Evolutionary conservation across 768 basidiomycete genomes (phyloP).

Genomic region (Boletus rufocinnamomeus): DNA sequence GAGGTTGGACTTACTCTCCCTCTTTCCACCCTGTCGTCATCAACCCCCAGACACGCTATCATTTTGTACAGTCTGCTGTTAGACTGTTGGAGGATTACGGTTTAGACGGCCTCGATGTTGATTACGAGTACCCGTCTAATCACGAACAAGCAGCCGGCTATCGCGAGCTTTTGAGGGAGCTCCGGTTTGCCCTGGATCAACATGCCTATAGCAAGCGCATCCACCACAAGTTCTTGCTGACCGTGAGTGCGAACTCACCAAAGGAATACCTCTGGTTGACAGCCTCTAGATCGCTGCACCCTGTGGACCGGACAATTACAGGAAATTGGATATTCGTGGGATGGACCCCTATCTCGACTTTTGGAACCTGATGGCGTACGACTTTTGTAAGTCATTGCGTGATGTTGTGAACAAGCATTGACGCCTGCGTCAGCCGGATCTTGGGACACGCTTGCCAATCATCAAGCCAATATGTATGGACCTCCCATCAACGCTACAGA

Average conservation of each 20-base stretch:
- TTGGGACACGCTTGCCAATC: constrained; percentile 68
- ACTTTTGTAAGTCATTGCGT: constrained; percentile 57
- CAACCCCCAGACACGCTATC: constrained; percentile 57
- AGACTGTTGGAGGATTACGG: constrained; percentile 88
- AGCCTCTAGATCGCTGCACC: constrained; percentile 79
- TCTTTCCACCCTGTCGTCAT: constrained; percentile 84
- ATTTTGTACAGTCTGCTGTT: constrained; percentile 82
- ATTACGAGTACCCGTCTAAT: constrained; percentile 90
- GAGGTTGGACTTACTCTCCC: constrained; percentile 93
- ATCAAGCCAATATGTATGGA: constrained; percentile 87
- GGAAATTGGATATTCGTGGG: constrained; percentile 71
- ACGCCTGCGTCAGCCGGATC: constrained; percentile 59
- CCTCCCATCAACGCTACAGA: constrained; percentile 62
- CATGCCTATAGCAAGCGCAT: constrained; percentile 67
- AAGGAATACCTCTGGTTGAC: background rate
- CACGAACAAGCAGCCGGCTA: constrained; percentile 81
- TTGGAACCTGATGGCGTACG: constrained; percentile 98
- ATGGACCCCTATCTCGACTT: constrained; percentile 92
- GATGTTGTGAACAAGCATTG: constrained; percentile 9
- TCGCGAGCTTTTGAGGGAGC: constrained; percentile 74
- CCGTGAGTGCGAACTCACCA: constrained; percentile 48
- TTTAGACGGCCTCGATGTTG: constrained; percentile 87
- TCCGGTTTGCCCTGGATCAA: constrained; percentile 72
- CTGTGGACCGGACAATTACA: constrained; percentile 85
- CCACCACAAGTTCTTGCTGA: constrained; percentile 68